Evolutionary conservation across 495 filamentous ascomycete species (phyloP).

Genomic region (Tirmania nivea): DNA sequence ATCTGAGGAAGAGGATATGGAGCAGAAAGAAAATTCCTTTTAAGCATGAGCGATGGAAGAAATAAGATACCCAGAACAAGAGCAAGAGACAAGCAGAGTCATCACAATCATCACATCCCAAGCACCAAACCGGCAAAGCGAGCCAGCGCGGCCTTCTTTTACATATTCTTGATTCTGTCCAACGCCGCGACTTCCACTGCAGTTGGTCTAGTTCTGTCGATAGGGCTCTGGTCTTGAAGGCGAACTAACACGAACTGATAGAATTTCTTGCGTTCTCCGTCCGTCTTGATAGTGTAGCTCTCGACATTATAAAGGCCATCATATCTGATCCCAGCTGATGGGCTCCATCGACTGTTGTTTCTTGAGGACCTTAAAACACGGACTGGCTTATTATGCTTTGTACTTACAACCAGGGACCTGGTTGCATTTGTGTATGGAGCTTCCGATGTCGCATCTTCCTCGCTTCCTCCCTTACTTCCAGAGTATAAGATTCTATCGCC

Average conservation of each 20-base stretch:
- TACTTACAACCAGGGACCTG: slow-evolving; percentile 15
- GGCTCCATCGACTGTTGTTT: slow-evolving; percentile 11
- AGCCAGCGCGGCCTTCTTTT: too few relatives aligned
- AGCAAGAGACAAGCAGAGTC: too few relatives aligned
- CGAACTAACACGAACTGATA: slow-evolving; percentile 27
- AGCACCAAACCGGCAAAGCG: too few relatives aligned
- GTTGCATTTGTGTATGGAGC: slow-evolving; percentile 16
- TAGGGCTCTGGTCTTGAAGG: slow-evolving; percentile 16
- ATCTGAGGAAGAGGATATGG: too few relatives aligned
- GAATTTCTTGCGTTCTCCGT: slow-evolving; percentile 6
- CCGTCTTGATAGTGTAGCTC: slow-evolving; percentile 8
- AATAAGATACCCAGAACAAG: too few relatives aligned
- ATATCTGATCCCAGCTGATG: slow-evolving; percentile 27
- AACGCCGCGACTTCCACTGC: slow-evolving; percentile 5
- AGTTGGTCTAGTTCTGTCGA: slow-evolving; percentile 6
- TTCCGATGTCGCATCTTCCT: slow-evolving; percentile 4
- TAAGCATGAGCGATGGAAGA: too few relatives aligned
- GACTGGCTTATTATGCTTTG: slow-evolving; percentile 16
- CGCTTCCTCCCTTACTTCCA: slow-evolving; percentile 20
- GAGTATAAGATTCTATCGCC: slow-evolving; percentile 28
- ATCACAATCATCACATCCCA: too few relatives aligned
- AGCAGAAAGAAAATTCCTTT: too few relatives aligned
- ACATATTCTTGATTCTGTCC: slow-evolving; percentile 1
- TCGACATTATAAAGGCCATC: slow-evolving; percentile 31
- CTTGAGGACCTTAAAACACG: slow-evolving; percentile 26